Conservation (phyloP, 306 rosid genomes). For the Vigna mungo region DNA sequence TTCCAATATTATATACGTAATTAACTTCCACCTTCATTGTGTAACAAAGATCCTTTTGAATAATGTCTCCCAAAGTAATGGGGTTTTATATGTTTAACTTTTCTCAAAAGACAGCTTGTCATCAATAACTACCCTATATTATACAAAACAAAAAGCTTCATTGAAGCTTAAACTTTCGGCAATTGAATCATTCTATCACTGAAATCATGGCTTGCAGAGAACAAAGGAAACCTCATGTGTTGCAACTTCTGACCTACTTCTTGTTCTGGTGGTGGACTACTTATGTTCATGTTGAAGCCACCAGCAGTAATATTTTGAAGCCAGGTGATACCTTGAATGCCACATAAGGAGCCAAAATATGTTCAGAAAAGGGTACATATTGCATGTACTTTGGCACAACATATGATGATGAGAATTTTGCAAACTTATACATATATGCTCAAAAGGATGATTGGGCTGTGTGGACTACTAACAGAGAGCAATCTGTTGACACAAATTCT, state of each 20-base stretch:
- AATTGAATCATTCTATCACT: neutral
- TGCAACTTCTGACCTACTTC: neutral
- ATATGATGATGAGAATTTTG: neutral
- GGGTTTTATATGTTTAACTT: neutral
- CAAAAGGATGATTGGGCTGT: neutral
- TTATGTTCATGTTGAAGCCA: neutral
- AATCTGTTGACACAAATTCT: neutral
- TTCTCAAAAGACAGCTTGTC: neutral
- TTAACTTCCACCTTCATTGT: too few relatives aligned
- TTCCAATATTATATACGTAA: too few relatives aligned
- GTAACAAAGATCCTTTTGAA: neutral
- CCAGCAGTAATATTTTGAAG: neutral
- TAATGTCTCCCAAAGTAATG: neutral
- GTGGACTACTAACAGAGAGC: slow-evolving; percentile 28
- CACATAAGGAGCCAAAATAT: neutral
- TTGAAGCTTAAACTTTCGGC: too few relatives aligned
- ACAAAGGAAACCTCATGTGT: neutral
- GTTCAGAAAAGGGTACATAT: neutral
- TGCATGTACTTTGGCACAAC: neutral
- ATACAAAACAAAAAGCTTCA: slow-evolving; percentile 7
- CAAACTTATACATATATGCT: neutral
- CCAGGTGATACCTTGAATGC: slow-evolving; percentile 9
- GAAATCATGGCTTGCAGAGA: neutral
- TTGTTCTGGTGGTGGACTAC: slow-evolving; percentile 3
- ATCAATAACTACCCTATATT: neutral